Conservation (phyloP, 257 asterid genomes). For the Solanum commersonii region DNA sequence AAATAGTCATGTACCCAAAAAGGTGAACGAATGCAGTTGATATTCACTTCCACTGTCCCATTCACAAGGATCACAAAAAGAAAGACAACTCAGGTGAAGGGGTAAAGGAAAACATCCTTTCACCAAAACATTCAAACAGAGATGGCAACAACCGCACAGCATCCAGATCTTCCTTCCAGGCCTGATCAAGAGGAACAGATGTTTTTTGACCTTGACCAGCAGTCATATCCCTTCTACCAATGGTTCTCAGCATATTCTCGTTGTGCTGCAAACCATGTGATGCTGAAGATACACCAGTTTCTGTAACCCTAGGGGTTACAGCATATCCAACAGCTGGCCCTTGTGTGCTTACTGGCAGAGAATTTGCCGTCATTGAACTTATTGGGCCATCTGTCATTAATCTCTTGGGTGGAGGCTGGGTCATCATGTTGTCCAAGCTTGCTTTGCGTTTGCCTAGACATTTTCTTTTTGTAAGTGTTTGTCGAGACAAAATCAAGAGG, state of each 20-base stretch:
- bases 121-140: slow-evolving; percentile 67
- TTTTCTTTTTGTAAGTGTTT: background rate
- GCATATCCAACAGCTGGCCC: slow-evolving; percentile 28
- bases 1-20: background rate
- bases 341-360: slow-evolving; percentile 28
- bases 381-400: slow-evolving; percentile 41
- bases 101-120: slow-evolving; percentile 58
- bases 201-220: slow-evolving; percentile 34
- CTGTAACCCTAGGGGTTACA: slow-evolving; percentile 7
- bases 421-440: slow-evolving; percentile 55
- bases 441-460: slow-evolving; percentile 64
- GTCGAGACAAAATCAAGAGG: background rate
- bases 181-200: slow-evolving; percentile 41
- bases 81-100: slow-evolving; percentile 54
- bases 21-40: background rate
- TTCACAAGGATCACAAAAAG: slow-evolving; percentile 37
- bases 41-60: background rate
- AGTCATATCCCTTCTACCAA: slow-evolving; percentile 29
- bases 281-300: background rate
- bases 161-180: slow-evolving; percentile 51
- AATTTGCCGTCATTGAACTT: slow-evolving; percentile 23
- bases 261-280: slow-evolving; percentile 22
- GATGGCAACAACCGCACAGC: slow-evolving; percentile 37
- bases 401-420: slow-evolving; percentile 79
- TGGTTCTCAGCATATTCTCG: slow-evolving; percentile 35